Base-by-base conservation (phyloP, 768 basidiomycete species). In the Collybiopsis confluens region DNA sequence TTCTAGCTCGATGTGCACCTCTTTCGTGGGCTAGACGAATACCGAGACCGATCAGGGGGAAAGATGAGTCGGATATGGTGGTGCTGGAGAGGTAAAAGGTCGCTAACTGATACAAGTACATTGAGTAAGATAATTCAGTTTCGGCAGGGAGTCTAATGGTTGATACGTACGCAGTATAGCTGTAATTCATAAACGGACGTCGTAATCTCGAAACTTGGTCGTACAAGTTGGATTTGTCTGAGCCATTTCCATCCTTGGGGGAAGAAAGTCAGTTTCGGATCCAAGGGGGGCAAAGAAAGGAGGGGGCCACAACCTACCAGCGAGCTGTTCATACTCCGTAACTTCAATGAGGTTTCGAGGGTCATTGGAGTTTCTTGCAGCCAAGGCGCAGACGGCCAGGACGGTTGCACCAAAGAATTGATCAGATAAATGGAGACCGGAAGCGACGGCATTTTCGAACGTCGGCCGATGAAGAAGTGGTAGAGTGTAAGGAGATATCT, bases 381-480 rank as follows among this genome's bases (percentile, higher is more conserved):
- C 82, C 42, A 73, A 63, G 0, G 85, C 81, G 61, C 79, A 81
- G 0, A 83, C 70, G 10, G 79, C 62, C 9, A 83, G 68, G 42
- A 83, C 77, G 1, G 73, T 67, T 2, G 67, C 58, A 0, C 67
- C 70, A 57, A 85, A 82, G 0, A 30, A 41, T 15, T 30, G 26
- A 20, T 52, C 50, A n/a, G 1, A 18, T n/a, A 52, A 36, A 23
- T 52, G 50, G 20, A 27, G 38, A 27, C 50, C 50, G n/a, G 37
- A 26, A 3, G 23, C n/a, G 36, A 77, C 60, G 35, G 71, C 66
- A 9, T 64, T 61, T 30, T 75, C 68, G 52, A 86, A 85, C n/a
- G 71, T 70, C 1, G 75, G 74, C 4, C 74, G 69, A 55, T 85
- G 83, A 11, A 86, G 61, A 4, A 86, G 62, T 1, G 82, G 81